phyloP scores from a whole-genome alignment of 1,284 basidiomycete species.

The Pisolithus thermaeus region DNA sequence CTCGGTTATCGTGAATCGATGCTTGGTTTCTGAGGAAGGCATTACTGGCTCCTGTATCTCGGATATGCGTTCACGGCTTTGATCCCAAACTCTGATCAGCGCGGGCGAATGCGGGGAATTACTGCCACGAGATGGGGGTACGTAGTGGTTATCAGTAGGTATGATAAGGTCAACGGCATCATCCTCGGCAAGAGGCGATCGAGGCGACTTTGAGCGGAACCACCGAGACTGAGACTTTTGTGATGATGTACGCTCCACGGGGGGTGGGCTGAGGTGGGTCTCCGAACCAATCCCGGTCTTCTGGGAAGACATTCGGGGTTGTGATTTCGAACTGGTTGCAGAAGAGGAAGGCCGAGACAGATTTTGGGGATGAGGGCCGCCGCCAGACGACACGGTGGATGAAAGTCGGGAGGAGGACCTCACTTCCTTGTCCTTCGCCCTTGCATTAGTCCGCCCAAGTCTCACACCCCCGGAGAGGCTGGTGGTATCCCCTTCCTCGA shows the following conservation, averaged over 20 bases:
- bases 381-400: conserved; percentile 3
- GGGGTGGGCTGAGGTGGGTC: conserved; percentile 2
- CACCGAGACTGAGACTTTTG: conserved; percentile 9
- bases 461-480: not conserved
- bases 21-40: not conserved
- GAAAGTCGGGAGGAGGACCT: not conserved
- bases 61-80: not conserved
- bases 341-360: not conserved
- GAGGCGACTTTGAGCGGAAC: conserved; percentile 9
- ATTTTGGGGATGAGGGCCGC: not conserved
- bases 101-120: conserved; percentile 13
- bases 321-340: not conserved
- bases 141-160: conserved; percentile 11
- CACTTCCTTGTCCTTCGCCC: not conserved
- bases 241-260: conserved; percentile 10
- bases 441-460: conserved; percentile 2
- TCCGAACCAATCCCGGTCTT: conserved; percentile 4
- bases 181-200: conserved; percentile 18
- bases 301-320: conserved; percentile 8
- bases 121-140: conserved; percentile 17
- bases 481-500: conserved; percentile 1
- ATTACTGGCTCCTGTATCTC: not conserved
- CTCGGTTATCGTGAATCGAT: conserved; percentile 1
- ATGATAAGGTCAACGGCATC: conserved; percentile 27
- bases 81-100: conserved; percentile 25